Evolutionary conservation across 2,329 filamentous ascomycete species (phyloP).

Genomic region (Fusarium brevicatenulatum): DNA sequence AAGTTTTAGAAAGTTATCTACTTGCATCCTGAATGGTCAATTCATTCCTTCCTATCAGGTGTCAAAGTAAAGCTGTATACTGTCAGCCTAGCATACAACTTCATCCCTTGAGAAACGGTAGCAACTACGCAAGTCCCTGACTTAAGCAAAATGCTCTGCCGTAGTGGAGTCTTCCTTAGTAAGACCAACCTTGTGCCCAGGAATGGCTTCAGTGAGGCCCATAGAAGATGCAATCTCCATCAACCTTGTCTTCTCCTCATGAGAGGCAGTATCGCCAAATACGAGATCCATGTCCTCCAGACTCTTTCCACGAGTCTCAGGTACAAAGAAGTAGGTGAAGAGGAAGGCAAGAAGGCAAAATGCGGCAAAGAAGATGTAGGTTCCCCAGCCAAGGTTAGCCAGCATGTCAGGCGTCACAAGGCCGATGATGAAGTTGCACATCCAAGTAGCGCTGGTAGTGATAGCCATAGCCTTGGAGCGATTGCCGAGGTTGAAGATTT

Average conservation of each 20-base stretch:
- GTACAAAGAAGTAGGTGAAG: conserved; percentile 65
- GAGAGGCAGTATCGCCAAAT: conserved; percentile 45
- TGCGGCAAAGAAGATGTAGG: conserved; percentile 69
- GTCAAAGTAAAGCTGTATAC: no score
- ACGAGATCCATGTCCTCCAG: conserved; percentile 67
- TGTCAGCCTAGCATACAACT: neutral
- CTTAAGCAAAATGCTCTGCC: neutral
- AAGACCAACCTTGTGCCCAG: neutral
- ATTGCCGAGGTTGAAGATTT: conserved; percentile 68
- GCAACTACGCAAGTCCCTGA: neutral
- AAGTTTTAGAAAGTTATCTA: neutral
- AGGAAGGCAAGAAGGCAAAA: conserved; percentile 61
- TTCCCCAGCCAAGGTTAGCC: conserved; percentile 60
- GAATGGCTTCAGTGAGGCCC: neutral
- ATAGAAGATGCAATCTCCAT: neutral
- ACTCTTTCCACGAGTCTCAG: conserved; percentile 66
- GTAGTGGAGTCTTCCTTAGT: neutral
- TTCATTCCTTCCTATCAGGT: no score
- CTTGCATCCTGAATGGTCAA: neutral
- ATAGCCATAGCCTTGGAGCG: conserved; percentile 70
- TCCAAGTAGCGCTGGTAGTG: conserved; percentile 60
- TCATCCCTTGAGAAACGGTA: neutral
- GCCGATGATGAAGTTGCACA: conserved; percentile 52
- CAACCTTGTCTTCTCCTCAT: neutral
- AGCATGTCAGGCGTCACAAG: conserved; percentile 60